Evolutionary conservation across 2,329 filamentous ascomycete genomes (phyloP).

Genomic region (Fusarium euwallaceae): DNA sequence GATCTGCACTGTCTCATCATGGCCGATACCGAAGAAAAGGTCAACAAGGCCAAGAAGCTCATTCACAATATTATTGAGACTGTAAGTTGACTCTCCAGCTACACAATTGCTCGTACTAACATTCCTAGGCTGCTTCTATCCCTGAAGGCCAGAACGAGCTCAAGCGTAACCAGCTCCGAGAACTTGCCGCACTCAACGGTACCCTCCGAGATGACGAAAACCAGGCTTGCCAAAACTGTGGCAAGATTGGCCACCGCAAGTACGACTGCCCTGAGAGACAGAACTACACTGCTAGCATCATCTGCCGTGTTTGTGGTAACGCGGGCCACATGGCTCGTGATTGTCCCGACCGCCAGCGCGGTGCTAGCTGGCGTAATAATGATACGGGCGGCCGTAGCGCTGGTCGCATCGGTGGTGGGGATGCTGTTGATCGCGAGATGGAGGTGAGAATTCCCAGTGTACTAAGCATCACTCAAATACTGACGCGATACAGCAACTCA

Average conservation of each 20-base stretch:
- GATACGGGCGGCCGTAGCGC: slow-evolving; percentile 65
- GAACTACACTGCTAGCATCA: slow-evolving; percentile 99
- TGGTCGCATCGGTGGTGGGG: slow-evolving; percentile 79
- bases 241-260: slow-evolving; percentile 98
- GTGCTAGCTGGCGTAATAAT: slow-evolving; percentile 91
- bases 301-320: slow-evolving; percentile 97
- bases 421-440: slow-evolving; percentile 93
- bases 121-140: slow-evolving; percentile 88
- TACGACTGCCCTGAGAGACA: slow-evolving; percentile 98
- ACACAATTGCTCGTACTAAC: slow-evolving; percentile 39
- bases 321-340: slow-evolving; percentile 98
- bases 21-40: slow-evolving; percentile 99
- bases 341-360: slow-evolving; percentile 93
- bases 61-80: slow-evolving; percentile 99
- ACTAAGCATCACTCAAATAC: slow-evolving; percentile 40
- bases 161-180: slow-evolving; percentile 97
- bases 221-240: slow-evolving; percentile 99
- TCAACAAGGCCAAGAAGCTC: slow-evolving; percentile 98
- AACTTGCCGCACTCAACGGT: slow-evolving; percentile 97
- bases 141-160: slow-evolving; percentile 99
- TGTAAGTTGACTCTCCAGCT: slow-evolving; percentile 67
- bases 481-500: slow-evolving; percentile 80
- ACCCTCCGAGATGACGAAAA: slow-evolving; percentile 99
- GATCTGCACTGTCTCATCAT: slow-evolving; percentile 99
- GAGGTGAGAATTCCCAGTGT: slow-evolving; percentile 73